Conservation (phyloP, 2,329 filamentous ascomycete species). For the Polytolypa hystricis region DNA sequence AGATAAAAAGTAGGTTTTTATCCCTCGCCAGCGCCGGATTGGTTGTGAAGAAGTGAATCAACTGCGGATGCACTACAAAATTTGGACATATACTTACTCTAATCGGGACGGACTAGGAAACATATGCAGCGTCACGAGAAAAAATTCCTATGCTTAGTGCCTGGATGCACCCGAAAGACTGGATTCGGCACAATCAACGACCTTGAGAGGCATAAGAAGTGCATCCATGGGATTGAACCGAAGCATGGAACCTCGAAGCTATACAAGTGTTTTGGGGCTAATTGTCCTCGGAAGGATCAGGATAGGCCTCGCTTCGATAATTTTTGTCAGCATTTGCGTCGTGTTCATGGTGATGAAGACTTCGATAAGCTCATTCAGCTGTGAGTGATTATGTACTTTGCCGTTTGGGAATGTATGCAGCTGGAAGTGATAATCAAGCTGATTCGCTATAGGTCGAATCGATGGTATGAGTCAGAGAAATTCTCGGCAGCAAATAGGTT, state of each 20-base stretch:
- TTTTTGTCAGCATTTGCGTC: conserved; percentile 65
- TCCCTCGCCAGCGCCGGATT: no score
- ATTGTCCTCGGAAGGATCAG: conserved; percentile 53
- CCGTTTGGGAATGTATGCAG: conserved; percentile 27
- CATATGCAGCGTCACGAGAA: conserved; percentile 63
- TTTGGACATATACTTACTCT: background rate
- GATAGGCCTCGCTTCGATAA: conserved; percentile 76
- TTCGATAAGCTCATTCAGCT: conserved; percentile 24
- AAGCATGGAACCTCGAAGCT: conserved; percentile 38
- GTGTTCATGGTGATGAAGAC: conserved; percentile 50
- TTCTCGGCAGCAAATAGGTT: conserved; percentile 1
- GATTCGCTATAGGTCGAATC: conserved; percentile 20
- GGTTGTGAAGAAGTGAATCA: no score
- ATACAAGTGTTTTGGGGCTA: conserved; percentile 48
- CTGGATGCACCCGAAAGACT: conserved; percentile 46
- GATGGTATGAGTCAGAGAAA: conserved; percentile 25
- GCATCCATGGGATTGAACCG: conserved; percentile 26
- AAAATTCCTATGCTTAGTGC: conserved; percentile 49
- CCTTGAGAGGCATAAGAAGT: conserved; percentile 53
- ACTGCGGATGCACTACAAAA: background rate
- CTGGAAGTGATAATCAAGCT: conserved; percentile 6
- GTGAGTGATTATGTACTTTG: conserved; percentile 21
- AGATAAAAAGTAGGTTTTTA: conserved; percentile 26
- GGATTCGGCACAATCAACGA: conserved; percentile 77
- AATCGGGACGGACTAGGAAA: conserved; percentile 45